Evolutionary conservation across 1,139 yeast genomes (phyloP).

Genomic region (Tardiomyces blankii): DNA sequence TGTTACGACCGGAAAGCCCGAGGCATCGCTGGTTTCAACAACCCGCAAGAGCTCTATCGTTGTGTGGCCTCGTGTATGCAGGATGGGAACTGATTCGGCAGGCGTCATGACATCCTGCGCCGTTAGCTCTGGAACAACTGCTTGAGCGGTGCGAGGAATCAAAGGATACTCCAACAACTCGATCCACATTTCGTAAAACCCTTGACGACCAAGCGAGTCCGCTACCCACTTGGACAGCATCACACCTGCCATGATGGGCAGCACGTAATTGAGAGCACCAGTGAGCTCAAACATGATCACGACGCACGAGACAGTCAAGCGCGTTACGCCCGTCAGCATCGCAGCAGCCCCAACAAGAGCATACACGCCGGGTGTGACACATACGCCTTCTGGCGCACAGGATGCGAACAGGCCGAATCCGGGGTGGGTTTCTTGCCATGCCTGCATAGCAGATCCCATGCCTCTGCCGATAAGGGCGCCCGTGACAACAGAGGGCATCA

Average conservation of each 20-base stretch:
- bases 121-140: slow-evolving; percentile 3
- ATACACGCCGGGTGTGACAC: slow-evolving; percentile 86
- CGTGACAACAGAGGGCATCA: slow-evolving; percentile 60
- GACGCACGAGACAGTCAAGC: slow-evolving; percentile 83
- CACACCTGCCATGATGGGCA: slow-evolving; percentile 75
- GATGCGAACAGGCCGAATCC: slow-evolving; percentile 19
- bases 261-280: slow-evolving; percentile 81
- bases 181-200: slow-evolving; percentile 36
- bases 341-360: slow-evolving; percentile 98
- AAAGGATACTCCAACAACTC: slow-evolving; percentile 1
- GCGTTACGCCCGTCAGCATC: slow-evolving; percentile 86
- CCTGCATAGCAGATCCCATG: slow-evolving; percentile 45
- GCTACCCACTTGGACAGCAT: slow-evolving; percentile 38
- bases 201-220: slow-evolving; percentile 29
- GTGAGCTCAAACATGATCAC: slow-evolving; percentile 95
- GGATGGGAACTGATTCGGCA: background rate
- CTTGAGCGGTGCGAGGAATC: background rate
- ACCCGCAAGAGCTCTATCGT: slow-evolving; percentile 1
- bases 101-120: slow-evolving; percentile 5
- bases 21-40: background rate
- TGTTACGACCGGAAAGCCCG: background rate
- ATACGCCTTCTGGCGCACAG: slow-evolving; percentile 38
- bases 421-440: slow-evolving; percentile 21
- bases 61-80: slow-evolving; percentile 1
- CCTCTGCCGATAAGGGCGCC: slow-evolving; percentile 66